Conservation (phyloP, 2,329 filamentous ascomycete species). For the Beauveria caledonica region DNA sequence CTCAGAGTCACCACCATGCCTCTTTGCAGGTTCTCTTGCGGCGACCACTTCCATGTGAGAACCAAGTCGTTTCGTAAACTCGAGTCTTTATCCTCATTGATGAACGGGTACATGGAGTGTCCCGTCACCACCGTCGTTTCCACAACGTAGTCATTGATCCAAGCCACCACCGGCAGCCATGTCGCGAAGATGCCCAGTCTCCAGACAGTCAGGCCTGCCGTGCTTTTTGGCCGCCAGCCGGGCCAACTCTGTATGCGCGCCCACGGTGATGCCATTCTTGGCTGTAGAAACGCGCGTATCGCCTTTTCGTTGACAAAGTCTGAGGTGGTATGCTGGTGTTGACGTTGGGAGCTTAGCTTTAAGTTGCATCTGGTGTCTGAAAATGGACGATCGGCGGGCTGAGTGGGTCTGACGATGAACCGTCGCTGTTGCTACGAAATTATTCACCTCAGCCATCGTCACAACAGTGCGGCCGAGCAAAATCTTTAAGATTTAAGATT, state of each 20-base stretch:
- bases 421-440: background rate
- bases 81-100: conserved; percentile 59
- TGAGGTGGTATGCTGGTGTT: background rate
- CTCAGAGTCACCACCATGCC: conserved; percentile 70
- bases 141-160: conserved; percentile 53
- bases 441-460: no score
- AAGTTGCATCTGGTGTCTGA: background rate
- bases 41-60: conserved; percentile 50
- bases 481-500: no score
- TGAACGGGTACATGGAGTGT: conserved; percentile 67
- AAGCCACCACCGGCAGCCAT: conserved; percentile 54
- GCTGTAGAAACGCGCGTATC: background rate
- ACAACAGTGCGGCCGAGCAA: background rate
- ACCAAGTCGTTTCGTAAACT: conserved; percentile 47
- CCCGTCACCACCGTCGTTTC: conserved; percentile 51
- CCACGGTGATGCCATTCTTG: conserved; percentile 33
- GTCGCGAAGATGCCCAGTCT: conserved; percentile 46
- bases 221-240: conserved; percentile 16
- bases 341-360: background rate
- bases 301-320: background rate
- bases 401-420: background rate
- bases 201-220: conserved; percentile 29
- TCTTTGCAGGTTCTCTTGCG: conserved; percentile 49
- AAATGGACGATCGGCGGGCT: background rate
- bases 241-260: conserved; percentile 20